phyloP scores from a whole-genome alignment of 345 rosid species.

The Eucalyptus sp. region DNA sequence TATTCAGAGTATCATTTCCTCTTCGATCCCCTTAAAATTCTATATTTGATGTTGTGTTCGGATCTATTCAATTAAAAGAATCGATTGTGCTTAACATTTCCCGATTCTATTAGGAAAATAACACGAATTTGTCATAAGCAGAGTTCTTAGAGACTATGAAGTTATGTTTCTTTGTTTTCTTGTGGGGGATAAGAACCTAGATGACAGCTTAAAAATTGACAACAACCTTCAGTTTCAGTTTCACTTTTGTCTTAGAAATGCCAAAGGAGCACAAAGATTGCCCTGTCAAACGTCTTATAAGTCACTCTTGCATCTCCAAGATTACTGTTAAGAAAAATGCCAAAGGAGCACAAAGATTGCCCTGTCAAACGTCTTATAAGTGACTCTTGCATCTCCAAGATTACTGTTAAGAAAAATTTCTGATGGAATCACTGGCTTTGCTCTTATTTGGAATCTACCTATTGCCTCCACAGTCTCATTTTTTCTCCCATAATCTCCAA shows the following conservation, averaged over 20 bases:
- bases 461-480: background rate
- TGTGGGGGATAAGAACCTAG: background rate
- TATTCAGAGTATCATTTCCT: background rate
- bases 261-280: background rate
- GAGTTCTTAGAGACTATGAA: background rate
- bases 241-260: background rate
- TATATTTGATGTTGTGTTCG: background rate
- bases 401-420: background rate
- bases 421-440: background rate
- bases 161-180: background rate
- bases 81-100: background rate
- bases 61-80: background rate
- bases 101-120: background rate
- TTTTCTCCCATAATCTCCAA: background rate
- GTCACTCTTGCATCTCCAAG: background rate
- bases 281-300: background rate
- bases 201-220: background rate
- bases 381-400: background rate
- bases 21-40: background rate
- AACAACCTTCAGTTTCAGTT: background rate
- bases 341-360: background rate
- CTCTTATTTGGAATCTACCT: background rate
- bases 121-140: background rate
- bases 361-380: background rate
- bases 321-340: background rate